Base-by-base conservation (phyloP, 768 basidiomycete genomes). In the Amanita muscaria region DNA sequence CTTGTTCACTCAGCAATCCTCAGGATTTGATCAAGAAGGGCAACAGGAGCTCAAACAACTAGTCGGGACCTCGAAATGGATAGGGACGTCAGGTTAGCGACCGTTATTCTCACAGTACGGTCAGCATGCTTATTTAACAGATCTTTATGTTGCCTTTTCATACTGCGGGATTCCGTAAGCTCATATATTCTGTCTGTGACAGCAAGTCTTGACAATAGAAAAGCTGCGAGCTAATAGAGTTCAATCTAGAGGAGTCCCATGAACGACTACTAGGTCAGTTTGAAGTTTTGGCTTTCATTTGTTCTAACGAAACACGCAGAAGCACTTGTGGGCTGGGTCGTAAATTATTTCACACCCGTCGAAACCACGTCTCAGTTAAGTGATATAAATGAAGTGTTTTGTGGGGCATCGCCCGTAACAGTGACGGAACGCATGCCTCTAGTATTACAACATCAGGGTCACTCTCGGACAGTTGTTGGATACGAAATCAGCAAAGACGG, bases 381-480 rank as follows among this genome's bases (percentile, higher is more conserved):
- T 27, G 70, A 70, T 23, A 59, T 77, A 30, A 72, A 78, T 40
- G 74, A 82, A 34, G 69, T 67, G 11, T 65, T 87, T 46, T 68
- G 67, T 34, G 63, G 60, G 1, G 70, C 72, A 2, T 64, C 69
- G 0, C 69, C 80, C 3, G 69, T 92, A 6, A 52, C 68, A 8
- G 58, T 68, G 21, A 82, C 85, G 0, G 61, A 75, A 16, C 78
- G 73, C 53, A 80, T 89, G 76, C 91, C 91, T 7, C 56, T 96
- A 23, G 81, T 94, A 33, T 65, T 94, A 40, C 83, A 94, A 66
- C 80, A 88, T 55, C 59, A 71, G 5, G 88, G 89, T 0, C 91
- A 96, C 64, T 96, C 91, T n/a, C 64, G 85, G 19, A 83, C 83
- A 3, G 78, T 96, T 10, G 72, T 96, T 2, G 91, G 91, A 1